Base-by-base conservation (phyloP, 2,329 filamentous ascomycete genomes). In the Penicillium sp. region DNA sequence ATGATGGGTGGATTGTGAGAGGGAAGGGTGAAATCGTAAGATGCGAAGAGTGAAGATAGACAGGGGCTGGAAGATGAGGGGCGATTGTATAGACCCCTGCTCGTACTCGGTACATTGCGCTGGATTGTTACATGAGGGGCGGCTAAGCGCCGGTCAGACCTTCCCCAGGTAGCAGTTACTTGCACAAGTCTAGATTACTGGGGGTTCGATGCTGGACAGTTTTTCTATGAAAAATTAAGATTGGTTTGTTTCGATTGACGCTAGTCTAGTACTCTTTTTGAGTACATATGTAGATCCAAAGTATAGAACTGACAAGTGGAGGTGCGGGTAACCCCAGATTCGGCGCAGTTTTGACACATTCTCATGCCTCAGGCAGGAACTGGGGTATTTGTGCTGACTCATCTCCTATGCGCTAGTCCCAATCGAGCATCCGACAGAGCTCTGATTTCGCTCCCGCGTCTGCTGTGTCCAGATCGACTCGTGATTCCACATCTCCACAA, bases 341-440 rank as follows among this genome's bases (percentile, higher is more conserved):
- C 5, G 3, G 18, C 34, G 20, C 35, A 37, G 10, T n/a, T 22
- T 37, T 23, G 35, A n/a, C 35, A 37, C 20, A 5, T 37, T 1
- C 6, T 24, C 3, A 2, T 24, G 11, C 35, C 20, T 37, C 10
- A 37, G 35, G 20, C 35, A 49, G 48, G 56, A 55, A 39, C 54
- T 34, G 52, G 55, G 56, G 55, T 54, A 57, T 34, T 9, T 4
- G 2, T 11, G 49, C 42, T 59, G 56, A 59, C 47, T 59, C 49
- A 59, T 32, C 47, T 9, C 0, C 0, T 1, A 1, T 3, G 31
- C 49, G 49, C 56, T 59, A 59, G 46, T 14, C 56, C 51, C 3
- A 1, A 54, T 52, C 18, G 22, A 49, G 54, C 3, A 49, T 22
- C 44, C 35, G 38, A 32, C 52, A 50, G 46, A 59, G 54, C 54